Conservation (phyloP, 768 basidiomycete genomes). For the Hericium alpestre region DNA sequence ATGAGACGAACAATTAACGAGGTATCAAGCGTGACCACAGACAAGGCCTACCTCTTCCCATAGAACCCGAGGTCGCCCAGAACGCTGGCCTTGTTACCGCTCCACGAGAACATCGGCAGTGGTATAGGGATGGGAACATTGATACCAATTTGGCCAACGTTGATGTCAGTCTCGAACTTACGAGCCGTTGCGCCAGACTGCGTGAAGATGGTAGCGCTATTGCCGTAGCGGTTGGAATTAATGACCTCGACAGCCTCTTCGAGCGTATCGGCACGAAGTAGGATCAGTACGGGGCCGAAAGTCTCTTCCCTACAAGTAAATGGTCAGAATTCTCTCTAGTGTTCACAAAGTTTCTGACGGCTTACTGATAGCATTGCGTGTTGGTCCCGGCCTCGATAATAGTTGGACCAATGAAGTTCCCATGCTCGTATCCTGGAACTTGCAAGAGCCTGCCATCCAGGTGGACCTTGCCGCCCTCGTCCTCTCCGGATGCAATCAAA, state of each 20-base stretch:
- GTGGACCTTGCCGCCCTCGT: conserved; percentile 76
- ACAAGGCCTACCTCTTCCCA: conserved; percentile 55
- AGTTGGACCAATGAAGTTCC: conserved; percentile 93
- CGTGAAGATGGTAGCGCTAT: conserved; percentile 93
- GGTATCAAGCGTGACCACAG: neutral
- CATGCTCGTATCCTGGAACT: conserved; percentile 68
- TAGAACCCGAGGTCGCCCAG: conserved; percentile 87
- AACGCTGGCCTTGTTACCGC: conserved; percentile 68
- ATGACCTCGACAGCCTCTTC: conserved; percentile 87
- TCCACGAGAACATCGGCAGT: conserved; percentile 91
- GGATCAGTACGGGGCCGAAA: conserved; percentile 82
- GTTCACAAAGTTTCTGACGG: neutral
- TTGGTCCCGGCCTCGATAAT: conserved; percentile 72
- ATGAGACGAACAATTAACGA: conserved; percentile 1
- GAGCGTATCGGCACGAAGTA: conserved; percentile 70
- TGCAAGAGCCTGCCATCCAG: conserved; percentile 72
- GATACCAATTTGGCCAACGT: conserved; percentile 88
- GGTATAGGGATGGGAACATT: conserved; percentile 93
- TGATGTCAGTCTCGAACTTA: conserved; percentile 80
- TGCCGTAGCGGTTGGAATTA: conserved; percentile 85
- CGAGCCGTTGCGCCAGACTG: conserved; percentile 92
- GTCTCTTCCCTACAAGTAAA: conserved; percentile 69
- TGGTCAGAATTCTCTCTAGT: neutral
- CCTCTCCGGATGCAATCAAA: conserved; percentile 62
- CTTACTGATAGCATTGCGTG: conserved; percentile 84